phyloP scores from a whole-genome alignment of 495 filamentous ascomycete genomes.

The Trichocladium antarcticum region DNA sequence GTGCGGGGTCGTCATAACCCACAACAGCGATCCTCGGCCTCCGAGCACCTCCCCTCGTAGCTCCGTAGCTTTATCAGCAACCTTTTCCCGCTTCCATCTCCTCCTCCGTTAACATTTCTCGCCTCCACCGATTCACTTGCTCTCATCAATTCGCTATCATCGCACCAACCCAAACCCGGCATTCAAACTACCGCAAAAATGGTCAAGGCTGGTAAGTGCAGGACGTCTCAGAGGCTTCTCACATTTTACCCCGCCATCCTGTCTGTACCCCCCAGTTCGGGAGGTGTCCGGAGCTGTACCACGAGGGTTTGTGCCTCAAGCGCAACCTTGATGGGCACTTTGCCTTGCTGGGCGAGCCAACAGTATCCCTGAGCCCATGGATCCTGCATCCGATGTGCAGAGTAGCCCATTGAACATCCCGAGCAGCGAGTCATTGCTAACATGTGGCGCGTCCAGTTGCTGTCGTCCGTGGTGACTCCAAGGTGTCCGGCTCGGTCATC shows the following conservation, averaged over 20 bases:
- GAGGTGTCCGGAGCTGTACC: not conserved
- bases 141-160: not conserved
- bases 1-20: slow-evolving; percentile 12
- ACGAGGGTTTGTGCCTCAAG: not conserved
- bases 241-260: slow-evolving; percentile 22
- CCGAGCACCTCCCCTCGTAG: slow-evolving; percentile 6
- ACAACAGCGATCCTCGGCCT: slow-evolving; percentile 15
- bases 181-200: slow-evolving; percentile 47
- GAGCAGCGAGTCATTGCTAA: slow-evolving; percentile 22
- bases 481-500: slow-evolving; percentile 79
- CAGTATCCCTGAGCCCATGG: not conserved
- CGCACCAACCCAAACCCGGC: slow-evolving; percentile 1
- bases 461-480: slow-evolving; percentile 93
- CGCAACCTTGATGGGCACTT: slow-evolving; percentile 25
- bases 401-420: not conserved
- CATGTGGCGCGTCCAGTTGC: slow-evolving; percentile 50
- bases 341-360: not conserved
- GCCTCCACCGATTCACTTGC: not conserved
- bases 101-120: not conserved
- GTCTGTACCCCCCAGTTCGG: slow-evolving; percentile 6
- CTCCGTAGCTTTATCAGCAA: slow-evolving; percentile 1
- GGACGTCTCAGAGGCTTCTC: slow-evolving; percentile 15
- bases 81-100: slow-evolving; percentile 8
- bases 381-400: slow-evolving; percentile 6
- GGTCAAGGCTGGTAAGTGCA: slow-evolving; percentile 84